Evolutionary conservation across 2,329 filamentous ascomycete genomes (phyloP), one percentile per base, ranked within the genome.

Genomic region (Sporothrix sp.): DNA sequence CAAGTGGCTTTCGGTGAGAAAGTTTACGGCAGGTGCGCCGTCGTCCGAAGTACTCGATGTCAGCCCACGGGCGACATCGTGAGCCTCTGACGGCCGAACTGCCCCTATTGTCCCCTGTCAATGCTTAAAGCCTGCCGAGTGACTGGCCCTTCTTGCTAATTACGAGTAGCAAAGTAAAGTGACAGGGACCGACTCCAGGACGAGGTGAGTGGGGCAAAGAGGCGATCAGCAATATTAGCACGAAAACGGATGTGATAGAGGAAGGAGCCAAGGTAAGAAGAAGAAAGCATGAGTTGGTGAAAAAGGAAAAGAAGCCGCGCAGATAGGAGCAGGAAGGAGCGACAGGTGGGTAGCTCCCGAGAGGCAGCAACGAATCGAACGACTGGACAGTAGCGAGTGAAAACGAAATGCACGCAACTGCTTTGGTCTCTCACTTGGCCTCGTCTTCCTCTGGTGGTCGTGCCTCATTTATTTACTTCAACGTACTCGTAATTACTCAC

Each of bases 171-270:
- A 16, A 14, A 50, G 45, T 30, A 36, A 13, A 21, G 36, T 39
- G 27, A 30, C 44, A 40, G 33, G 49, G 52, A 32, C 50, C 38
- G 39, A 45, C 40, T 50, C 45, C 33, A 45, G 42, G 28, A 39
- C 27, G 39, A 50, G 43, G 47, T 27, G 46, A 42, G 47, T 50
- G 51, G 51, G 28, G 20, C 43, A 16, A 30, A 37, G 30, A 21
- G 33, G 25, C 28, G 54, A 56, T 56, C 52, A 27, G 39, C 47
- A 39, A 56, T 52, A 55, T 55, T 56, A 46, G 36, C 33, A 37
- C 44, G 6, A 30, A 43, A 35, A 16, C 20, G 35, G 25, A 49
- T 36, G 44, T 36, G 52, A 46, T 14, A 8, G 14, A 48, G 44
- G n/a, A 32, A 43, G 43, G 30, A 23, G 33, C 33, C 25, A 39